Percentiles rank a stretch among this genome's conserved stretches.
Evolutionary conservation across 768 basidiomycete genomes (phyloP).

Genomic region (Candolleomyces efflorescens): DNA sequence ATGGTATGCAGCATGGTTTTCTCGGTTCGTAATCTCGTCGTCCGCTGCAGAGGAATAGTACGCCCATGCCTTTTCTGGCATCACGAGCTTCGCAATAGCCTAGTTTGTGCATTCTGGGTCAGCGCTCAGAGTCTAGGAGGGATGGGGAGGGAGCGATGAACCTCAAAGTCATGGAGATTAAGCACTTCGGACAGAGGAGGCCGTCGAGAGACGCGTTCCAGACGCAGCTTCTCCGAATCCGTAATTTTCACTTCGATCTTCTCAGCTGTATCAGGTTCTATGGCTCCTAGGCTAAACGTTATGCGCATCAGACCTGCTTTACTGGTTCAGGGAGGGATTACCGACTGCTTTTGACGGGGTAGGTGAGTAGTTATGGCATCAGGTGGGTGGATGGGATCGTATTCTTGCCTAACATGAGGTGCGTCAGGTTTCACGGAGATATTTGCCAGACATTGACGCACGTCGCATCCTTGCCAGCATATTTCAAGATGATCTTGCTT

Average conservation of each 20-base stretch:
- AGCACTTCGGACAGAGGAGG: constrained; percentile 78
- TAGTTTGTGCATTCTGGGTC: constrained; percentile 19
- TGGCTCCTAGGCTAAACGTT: constrained; percentile 53
- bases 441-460: constrained; percentile 27
- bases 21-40: constrained; percentile 86
- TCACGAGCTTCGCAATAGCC: constrained; percentile 78
- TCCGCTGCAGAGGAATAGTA: constrained; percentile 97
- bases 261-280: constrained; percentile 66
- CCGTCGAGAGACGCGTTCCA: constrained; percentile 53
- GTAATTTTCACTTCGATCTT: constrained; percentile 61
- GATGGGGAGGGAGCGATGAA: constrained; percentile 20
- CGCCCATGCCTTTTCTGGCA: constrained; percentile 90
- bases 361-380: constrained; percentile 74
- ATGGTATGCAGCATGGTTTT: constrained; percentile 91
- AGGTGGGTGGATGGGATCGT: constrained; percentile 88
- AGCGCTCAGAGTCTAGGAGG: neutral
- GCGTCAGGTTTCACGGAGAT: neutral
- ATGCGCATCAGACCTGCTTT: neutral
- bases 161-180: constrained; percentile 95
- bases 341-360: constrained; percentile 81
- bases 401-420: constrained; percentile 51
- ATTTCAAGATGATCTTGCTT: constrained; percentile 79
- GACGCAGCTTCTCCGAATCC: constrained; percentile 66
- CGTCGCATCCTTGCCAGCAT: constrained; percentile 90
- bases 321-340: neutral